Evolutionary conservation across 2,329 filamentous ascomycete genomes (phyloP).

Genomic region (Aspergillus flavus): DNA sequence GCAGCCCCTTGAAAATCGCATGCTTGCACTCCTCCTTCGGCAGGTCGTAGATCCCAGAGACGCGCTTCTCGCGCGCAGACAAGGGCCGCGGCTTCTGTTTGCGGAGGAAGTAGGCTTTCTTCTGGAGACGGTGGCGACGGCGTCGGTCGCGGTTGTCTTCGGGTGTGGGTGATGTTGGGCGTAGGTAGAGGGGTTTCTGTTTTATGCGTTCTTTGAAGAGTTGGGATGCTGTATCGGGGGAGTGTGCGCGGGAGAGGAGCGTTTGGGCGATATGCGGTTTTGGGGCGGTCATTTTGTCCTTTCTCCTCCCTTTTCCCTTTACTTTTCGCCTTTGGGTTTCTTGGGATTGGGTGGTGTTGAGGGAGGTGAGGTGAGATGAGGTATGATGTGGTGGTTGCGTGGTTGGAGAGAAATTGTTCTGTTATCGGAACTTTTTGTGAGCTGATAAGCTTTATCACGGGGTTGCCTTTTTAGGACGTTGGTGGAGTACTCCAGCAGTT

Average conservation of each 20-base stretch:
- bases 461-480: not conserved
- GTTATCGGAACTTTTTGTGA: not conserved
- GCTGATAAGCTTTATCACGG: not conserved
- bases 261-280: conserved; percentile 56
- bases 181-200: conserved; percentile 77
- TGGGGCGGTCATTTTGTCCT: conserved; percentile 25
- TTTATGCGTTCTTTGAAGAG: conserved; percentile 84
- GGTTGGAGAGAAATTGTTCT: not conserved
- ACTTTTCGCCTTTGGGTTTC: not conserved
- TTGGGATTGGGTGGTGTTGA: not conserved
- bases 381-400: not conserved
- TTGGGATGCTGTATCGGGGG: conserved; percentile 67
- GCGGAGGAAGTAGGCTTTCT: conserved; percentile 48
- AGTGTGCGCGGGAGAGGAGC: conserved; percentile 78
- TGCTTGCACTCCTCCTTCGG: conserved; percentile 71
- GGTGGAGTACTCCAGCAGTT: too few species aligned
- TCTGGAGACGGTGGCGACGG: conserved; percentile 52
- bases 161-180: conserved; percentile 70
- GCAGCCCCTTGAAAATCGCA: conserved; percentile 73
- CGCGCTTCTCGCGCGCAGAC: conserved; percentile 76
- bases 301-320: not conserved
- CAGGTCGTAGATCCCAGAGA: conserved; percentile 72
- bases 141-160: conserved; percentile 57
- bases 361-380: not conserved
- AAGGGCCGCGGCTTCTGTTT: conserved; percentile 67